Evolutionary conservation across 208 protist species (phyloP), one percentile per base, ranked within the genome.

Genomic region (Leishmania tropica): DNA sequence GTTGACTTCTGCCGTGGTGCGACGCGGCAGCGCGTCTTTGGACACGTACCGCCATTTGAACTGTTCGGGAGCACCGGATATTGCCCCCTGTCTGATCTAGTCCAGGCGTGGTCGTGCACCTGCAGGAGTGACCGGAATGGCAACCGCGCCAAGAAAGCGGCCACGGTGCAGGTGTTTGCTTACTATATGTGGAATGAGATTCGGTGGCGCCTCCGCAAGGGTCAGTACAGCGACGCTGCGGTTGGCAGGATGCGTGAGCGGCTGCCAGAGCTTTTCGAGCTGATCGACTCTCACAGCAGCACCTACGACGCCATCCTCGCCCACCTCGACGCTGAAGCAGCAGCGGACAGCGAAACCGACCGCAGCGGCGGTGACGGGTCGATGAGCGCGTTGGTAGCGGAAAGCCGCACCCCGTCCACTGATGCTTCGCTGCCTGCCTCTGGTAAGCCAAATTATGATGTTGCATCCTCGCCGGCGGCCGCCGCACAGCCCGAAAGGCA

Each of bases 61-160:
- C 65, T 95, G 24, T 87, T 96, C 24, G 93, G 93, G 35, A 83
- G 81, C 45, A 83, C 81, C 13, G 90, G 94, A 71, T 83, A 87
- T 60, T 93, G 85, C 37, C 90, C 93, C 31, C 76, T 96, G 53
- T 78, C 80, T 71, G 87, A 93, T 48, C 81, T 96, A 72, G 75
- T 95, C 19, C 62, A 84, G 28, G 78, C 79, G 35, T 96, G 93
- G 92, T 62, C 78, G 7, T 77, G 65, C 7, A 74, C 51, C 48
- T 47, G 78, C 70, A 81, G 60, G 77, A 83, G 3, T 62, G 72
- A 35, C 73, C 37, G 31, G n/a, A 48, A 17, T 58, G 60, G 13
- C 15, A 78, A 40, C 47, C 11, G 28, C 31, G 4, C 67, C 56
- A 48, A 51, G 21, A 35, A 40, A 70, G 76, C 35, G 70, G 60